Conservation (phyloP, 1,284 basidiomycete species). For the Cryptococcus floricola region DNA sequence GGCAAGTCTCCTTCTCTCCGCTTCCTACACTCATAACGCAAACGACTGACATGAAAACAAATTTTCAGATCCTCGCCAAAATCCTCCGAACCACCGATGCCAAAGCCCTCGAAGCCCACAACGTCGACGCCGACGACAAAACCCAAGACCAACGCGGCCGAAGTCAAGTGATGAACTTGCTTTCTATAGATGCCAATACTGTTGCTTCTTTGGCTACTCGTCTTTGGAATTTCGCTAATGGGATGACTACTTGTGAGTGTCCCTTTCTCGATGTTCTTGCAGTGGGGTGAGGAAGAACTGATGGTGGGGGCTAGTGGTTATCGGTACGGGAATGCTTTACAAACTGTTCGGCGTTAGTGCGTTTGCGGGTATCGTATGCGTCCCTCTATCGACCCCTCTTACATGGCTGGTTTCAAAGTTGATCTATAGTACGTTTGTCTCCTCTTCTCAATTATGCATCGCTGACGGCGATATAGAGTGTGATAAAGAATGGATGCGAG, state of each 20-base stretch:
- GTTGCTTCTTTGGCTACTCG: slow-evolving; percentile 37
- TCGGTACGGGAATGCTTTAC: slow-evolving; percentile 40
- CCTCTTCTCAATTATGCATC: not conserved
- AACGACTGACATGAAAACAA: not conserved
- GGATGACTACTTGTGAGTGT: slow-evolving; percentile 34
- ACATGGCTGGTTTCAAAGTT: slow-evolving; percentile 29
- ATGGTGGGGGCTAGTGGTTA: slow-evolving; percentile 21
- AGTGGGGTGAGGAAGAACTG: not conserved
- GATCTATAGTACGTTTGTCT: slow-evolving; percentile 34
- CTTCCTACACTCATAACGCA: not conserved
- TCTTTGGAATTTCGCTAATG: slow-evolving; percentile 37
- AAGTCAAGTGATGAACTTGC: slow-evolving; percentile 45
- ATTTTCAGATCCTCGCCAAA: slow-evolving; percentile 36
- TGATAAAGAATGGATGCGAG: slow-evolving; percentile 36
- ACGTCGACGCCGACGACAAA: slow-evolving; percentile 24
- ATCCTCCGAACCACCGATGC: slow-evolving; percentile 43
- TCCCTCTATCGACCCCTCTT: slow-evolving; percentile 35
- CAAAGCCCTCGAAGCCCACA: slow-evolving; percentile 42
- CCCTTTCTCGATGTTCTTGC: too few relatives aligned
- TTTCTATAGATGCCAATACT: slow-evolving; percentile 40
- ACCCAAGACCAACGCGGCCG: slow-evolving; percentile 26
- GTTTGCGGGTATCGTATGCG: slow-evolving; percentile 36
- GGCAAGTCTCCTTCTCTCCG: slow-evolving; percentile 18
- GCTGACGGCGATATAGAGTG: slow-evolving; percentile 26
- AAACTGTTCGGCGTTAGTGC: slow-evolving; percentile 44